Base-by-base conservation (phyloP, 2,329 filamentous ascomycete species). In the Paracamarosporium sp. region DNA sequence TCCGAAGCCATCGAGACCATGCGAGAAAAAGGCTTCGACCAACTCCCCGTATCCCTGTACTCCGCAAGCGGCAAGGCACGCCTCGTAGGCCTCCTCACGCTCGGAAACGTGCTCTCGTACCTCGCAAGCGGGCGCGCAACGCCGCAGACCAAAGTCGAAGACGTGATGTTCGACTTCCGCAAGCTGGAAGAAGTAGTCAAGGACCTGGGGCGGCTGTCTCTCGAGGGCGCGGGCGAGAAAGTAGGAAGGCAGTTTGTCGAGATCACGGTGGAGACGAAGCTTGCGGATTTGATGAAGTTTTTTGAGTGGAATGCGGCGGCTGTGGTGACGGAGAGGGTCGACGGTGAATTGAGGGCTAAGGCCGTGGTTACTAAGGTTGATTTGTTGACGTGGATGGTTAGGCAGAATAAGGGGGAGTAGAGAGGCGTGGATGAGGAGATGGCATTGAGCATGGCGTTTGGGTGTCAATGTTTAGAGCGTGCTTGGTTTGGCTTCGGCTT, bases 281-380 rank as follows among this genome's bases (percentile, higher is more conserved):
- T 99, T 36, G 86, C 85, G 45, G 89, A 90, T 43, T 83, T 99
- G 53, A 94, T 92, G 81, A 88, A 91, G 71, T 99, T 99, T 80
- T 92, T 98, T 64, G 93, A 98, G 80, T 98, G 95, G 93, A 98
- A 99, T 79, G 95, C 91, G 66, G 94, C 95, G 0, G 95, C 95
- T 0, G 88, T 99, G 47, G 92, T 99, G 3, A 99, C 94, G 0
- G 93, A 98, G 76, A 84, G 86, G 66, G 81, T 81, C 12, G 79
- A 79, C 38, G 75, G 80, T 12, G 85, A 85, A 44, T 74, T 88
- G 65, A 96, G 92, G 82, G 93, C 96, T 1, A 83, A 95, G 48
- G 95, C 92, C 7, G 88, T 99, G 8, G 93, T 96, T 7, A 98
- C 95, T 30, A 99, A 99, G 85, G 95, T 99, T 5, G 95, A 99